Evolutionary conservation across 352 stramenopile species (phyloP), one percentile per base, ranked within the genome.

Genomic region (Globisporangium iwayamae): DNA sequence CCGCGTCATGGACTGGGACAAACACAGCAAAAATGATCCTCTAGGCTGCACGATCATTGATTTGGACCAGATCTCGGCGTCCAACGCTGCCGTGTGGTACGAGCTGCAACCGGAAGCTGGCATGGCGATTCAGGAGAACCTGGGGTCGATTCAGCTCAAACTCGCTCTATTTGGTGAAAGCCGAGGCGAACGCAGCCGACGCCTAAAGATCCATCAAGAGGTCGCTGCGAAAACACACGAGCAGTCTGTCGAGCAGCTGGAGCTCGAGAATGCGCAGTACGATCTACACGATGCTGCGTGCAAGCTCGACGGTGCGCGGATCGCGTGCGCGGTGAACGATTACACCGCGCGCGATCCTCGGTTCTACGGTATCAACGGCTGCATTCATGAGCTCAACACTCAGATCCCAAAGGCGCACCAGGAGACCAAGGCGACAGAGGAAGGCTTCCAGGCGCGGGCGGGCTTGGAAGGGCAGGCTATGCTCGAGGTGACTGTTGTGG

Each of bases 311-410:
- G 83, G 83, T 3, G 83, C 83, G 0, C 70, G 81, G 3, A 88
- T 92, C 36, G 68, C 83, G 1, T 92, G 83, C 36, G 79, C 78
- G 1, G 79, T 83, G 9, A 63, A 78, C 34, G 81, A 90, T 43
- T 92, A 92, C 52, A 80, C 81, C 48, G 30, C 74, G 2, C 76
- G 73, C 3, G 72, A 90, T 11, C 83, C 83, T 2, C 73, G 80
- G n/a, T 92, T 92, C 59, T 92, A 92, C 57, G 83, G 83, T 6
- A 80, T 92, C 47, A 92, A 92, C 53, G 83, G 83, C 10, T 90
- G 81, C 65, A 89, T 92, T 62, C 81, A 92, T 39, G 74, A 85
- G 16, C 63, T 90, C 7, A 87, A 89, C 48, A 68, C 72, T 4
- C 81, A 89, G 51, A 81, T 92, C 45, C 60, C 79, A 6, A 71